phyloP scores from a whole-genome alignment of 371 early-diverging fungal species.

The Rhizopus arrhizus region DNA sequence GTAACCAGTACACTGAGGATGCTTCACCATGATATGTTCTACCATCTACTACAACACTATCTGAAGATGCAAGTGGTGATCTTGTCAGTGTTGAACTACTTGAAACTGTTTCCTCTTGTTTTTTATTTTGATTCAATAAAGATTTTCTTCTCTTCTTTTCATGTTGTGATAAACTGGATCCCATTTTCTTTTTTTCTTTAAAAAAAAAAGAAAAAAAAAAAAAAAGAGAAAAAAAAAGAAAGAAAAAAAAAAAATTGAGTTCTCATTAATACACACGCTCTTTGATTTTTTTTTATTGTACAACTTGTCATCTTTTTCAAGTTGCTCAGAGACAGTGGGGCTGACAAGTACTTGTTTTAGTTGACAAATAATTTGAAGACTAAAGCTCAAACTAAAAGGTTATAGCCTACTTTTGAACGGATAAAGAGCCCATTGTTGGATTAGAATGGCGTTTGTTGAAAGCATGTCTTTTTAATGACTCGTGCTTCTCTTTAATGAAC shows the following conservation, averaged over 20 bases:
- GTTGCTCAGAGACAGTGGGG: too few species aligned
- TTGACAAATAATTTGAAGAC: too few species aligned
- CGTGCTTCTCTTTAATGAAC: too few species aligned
- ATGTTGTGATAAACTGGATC: neutral
- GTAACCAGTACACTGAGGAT: slow-evolving; percentile 29
- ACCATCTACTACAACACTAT: slow-evolving; percentile 12
- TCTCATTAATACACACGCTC: too few species aligned
- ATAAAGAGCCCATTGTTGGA: too few species aligned
- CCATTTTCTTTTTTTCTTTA: neutral
- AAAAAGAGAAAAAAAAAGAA: neutral
- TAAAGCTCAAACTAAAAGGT: too few species aligned
- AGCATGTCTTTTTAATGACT: too few species aligned
- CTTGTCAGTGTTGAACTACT: neutral
- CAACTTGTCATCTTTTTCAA: too few species aligned
- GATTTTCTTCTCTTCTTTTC: neutral
- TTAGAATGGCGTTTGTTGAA: too few species aligned
- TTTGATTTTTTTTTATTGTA: too few species aligned
- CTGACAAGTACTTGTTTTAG: too few species aligned
- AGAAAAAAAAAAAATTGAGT: neutral
- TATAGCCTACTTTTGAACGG: too few species aligned
- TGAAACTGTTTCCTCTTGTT: neutral
- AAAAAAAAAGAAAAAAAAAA: neutral
- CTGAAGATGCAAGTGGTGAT: slow-evolving; percentile 5
- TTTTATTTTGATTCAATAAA: neutral
- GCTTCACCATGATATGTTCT: slow-evolving; percentile 25